Percentiles rank a stretch among this genome's conserved stretches.
Conservation (phyloP, 2,329 filamentous ascomycete genomes). For the Volutella citrinella region DNA sequence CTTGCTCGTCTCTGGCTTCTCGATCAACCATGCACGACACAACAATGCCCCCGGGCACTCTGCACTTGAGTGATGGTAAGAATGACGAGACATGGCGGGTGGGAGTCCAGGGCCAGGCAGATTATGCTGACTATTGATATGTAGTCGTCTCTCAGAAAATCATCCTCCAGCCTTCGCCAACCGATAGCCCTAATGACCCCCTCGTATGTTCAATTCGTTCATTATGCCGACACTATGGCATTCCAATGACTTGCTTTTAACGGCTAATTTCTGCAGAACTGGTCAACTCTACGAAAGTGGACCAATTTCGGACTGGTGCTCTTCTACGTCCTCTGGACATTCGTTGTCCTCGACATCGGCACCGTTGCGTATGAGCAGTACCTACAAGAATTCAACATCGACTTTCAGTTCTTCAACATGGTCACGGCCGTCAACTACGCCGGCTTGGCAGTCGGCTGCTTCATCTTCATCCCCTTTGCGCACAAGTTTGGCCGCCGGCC, state of each 20-base stretch:
- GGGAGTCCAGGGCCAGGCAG: too few relatives aligned
- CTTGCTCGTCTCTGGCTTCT: too few relatives aligned
- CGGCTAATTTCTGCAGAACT: neutral
- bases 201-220: neutral
- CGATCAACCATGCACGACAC: too few relatives aligned
- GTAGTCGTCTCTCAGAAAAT: too few relatives aligned
- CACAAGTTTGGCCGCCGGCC: slow-evolving; percentile 22
- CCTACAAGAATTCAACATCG: neutral
- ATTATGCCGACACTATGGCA: neutral
- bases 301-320: neutral
- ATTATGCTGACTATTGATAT: too few relatives aligned
- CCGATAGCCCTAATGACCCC: neutral
- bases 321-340: neutral
- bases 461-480: slow-evolving; percentile 20
- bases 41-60: too few relatives aligned
- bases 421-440: slow-evolving; percentile 9
- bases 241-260: too few relatives aligned
- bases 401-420: slow-evolving; percentile 2
- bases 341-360: neutral
- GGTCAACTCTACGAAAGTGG: neutral
- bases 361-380: neutral
- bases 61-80: too few relatives aligned
- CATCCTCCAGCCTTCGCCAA: neutral
- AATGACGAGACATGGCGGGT: too few relatives aligned
- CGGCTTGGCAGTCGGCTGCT: slow-evolving; percentile 17